A percentile compares a stretch with the other conserved stretches of the same genome.
These are phyloP conservation scores for Ogataea kodamae DNA, from an alignment of 805 yeast species.

Conservation along the genomic window DNA sequence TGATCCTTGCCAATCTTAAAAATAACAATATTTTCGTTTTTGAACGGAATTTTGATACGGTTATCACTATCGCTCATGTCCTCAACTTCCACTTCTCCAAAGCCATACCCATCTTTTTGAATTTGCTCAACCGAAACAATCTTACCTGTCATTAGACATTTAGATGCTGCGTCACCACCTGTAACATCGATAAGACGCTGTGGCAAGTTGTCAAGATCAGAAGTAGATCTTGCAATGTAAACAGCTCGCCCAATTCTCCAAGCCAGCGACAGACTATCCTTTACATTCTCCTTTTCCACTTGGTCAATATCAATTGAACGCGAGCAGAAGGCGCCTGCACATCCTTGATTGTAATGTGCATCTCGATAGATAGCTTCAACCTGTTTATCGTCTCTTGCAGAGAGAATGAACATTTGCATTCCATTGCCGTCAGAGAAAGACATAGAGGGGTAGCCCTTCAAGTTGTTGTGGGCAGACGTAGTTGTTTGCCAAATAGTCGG, in stretches of 20 bases:
- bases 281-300: conserved; percentile 30
- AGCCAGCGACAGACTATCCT: conserved; percentile 35
- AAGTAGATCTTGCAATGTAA: conserved; percentile 30
- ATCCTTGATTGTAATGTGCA: conserved; percentile 39
- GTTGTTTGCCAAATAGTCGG: conserved; percentile 40
- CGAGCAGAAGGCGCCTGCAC: conserved; percentile 36
- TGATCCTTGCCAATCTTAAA: conserved; percentile 20
- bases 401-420: conserved; percentile 32
- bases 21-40: conserved; percentile 42
- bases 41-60: conserved; percentile 36
- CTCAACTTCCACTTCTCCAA: conserved; percentile 36
- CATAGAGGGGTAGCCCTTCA: conserved; percentile 44
- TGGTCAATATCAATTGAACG: conserved; percentile 33
- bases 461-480: conserved; percentile 36
- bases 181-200: conserved; percentile 33
- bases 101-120: conserved; percentile 39
- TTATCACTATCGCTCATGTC: conserved; percentile 13
- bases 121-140: conserved; percentile 39
- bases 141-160: conserved; percentile 38
- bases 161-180: conserved; percentile 33
- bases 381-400: conserved; percentile 31
- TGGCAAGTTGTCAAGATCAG: conserved; percentile 34
- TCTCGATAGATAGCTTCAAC: conserved; percentile 39
- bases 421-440: conserved; percentile 43
- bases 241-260: conserved; percentile 47